phyloP scores from a whole-genome alignment of 2,329 filamentous ascomycete genomes.

The Rutstroemia sp. region DNA sequence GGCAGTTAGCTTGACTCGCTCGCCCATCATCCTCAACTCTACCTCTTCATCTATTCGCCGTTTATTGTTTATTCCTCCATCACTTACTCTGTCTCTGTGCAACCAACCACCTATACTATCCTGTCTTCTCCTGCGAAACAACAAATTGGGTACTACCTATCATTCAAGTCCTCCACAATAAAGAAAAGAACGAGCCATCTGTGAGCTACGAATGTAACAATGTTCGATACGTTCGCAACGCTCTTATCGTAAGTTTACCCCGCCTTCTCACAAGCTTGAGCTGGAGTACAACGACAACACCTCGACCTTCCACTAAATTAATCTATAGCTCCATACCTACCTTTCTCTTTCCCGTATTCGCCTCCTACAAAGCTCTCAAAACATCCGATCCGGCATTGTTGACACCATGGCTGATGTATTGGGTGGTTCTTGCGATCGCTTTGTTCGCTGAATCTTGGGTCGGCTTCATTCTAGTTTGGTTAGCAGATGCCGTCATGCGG shows the following conservation, averaged over 20 bases:
- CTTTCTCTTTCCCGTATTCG: conserved; percentile 91
- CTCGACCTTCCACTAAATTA: conserved; percentile 13
- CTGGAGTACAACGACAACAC: background rate
- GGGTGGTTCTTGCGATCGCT: conserved; percentile 81
- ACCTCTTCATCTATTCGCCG: background rate
- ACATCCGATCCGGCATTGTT: conserved; percentile 82
- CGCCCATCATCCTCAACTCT: background rate
- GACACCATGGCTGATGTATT: conserved; percentile 99
- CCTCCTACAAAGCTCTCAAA: conserved; percentile 96
- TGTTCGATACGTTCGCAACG: conserved; percentile 75
- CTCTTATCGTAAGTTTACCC: conserved; percentile 60
- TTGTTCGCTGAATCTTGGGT: conserved; percentile 81
- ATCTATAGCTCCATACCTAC: conserved; percentile 67
- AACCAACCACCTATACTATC: background rate
- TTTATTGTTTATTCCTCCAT: background rate
- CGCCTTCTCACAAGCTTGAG: conserved; percentile 13
- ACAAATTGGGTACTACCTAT: background rate
- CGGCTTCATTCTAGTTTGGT: conserved; percentile 80
- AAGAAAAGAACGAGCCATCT: background rate
- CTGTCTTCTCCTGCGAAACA: background rate
- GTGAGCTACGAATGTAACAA: conserved; percentile 30
- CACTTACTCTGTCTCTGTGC: background rate
- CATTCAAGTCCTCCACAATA: background rate
- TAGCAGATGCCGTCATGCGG: conserved; percentile 19
- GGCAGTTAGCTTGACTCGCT: background rate